These are phyloP conservation scores for Monilinia aucupariae DNA, from an alignment of 2,329 filamentous ascomycete genomes.

Conservation along the genomic window DNA sequence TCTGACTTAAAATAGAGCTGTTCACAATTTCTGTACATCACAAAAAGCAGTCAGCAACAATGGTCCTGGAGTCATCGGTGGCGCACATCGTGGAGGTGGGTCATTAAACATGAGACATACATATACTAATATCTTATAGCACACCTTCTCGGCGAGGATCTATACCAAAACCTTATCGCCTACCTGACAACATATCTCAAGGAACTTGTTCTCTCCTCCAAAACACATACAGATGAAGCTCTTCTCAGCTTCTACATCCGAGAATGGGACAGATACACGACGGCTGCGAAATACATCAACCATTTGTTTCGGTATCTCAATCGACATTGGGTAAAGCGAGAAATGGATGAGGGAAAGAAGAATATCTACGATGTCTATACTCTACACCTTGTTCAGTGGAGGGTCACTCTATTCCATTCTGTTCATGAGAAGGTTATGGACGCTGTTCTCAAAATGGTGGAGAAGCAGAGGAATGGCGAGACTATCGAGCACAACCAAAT, in stretches of 20 bases:
- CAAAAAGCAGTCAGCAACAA: slow-evolving; percentile 77
- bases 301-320: slow-evolving; percentile 96
- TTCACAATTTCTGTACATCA: slow-evolving; percentile 98
- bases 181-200: slow-evolving; percentile 77
- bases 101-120: slow-evolving; percentile 15
- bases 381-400: slow-evolving; percentile 92
- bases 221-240: slow-evolving; percentile 80
- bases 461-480: slow-evolving; percentile 95
- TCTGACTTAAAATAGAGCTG: slow-evolving; percentile 56
- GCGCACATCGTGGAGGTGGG: slow-evolving; percentile 66
- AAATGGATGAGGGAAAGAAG: slow-evolving; percentile 99
- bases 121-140: slow-evolving; percentile 47
- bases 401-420: slow-evolving; percentile 77
- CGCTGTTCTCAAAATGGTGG: slow-evolving; percentile 87
- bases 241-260: slow-evolving; percentile 89
- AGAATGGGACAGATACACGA: slow-evolving; percentile 94
- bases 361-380: slow-evolving; percentile 98
- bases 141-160: slow-evolving; percentile 88
- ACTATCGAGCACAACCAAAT: slow-evolving; percentile 97
- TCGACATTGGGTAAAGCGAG: slow-evolving; percentile 96
- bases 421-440: slow-evolving; percentile 89
- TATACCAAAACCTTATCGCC: slow-evolving; percentile 84
- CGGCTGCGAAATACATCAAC: slow-evolving; percentile 94
- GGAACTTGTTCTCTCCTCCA: slow-evolving; percentile 64
- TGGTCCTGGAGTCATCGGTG: slow-evolving; percentile 41